A percentile compares a stretch with the other conserved stretches of the same genome.
Evolutionary conservation across 805 yeast genomes (phyloP).

Genomic region (Yamadazyma tumulicola): DNA sequence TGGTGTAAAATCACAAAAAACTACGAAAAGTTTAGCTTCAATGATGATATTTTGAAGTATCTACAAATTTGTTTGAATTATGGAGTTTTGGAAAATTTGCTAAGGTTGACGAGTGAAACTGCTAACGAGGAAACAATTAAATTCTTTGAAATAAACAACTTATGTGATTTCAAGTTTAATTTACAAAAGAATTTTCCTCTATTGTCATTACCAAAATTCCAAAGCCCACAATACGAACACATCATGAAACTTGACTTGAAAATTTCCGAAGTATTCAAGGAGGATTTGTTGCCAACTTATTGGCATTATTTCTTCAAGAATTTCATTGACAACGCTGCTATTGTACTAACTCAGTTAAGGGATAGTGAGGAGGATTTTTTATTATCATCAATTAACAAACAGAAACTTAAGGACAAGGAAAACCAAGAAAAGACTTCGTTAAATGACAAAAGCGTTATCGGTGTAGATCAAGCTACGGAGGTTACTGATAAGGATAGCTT

Average conservation of each 20-base stretch:
- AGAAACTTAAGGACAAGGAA: conserved; percentile 9
- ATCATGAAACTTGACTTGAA: neutral
- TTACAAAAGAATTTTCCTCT: conserved; percentile 66
- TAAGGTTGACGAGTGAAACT: conserved; percentile 60
- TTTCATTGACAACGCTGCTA: conserved; percentile 63
- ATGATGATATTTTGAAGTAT: conserved; percentile 53
- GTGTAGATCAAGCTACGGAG: conserved; percentile 1
- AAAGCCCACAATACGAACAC: conserved; percentile 26
- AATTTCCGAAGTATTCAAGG: conserved; percentile 21
- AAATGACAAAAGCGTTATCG: conserved; percentile 4
- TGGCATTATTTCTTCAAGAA: conserved; percentile 51
- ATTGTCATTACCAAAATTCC: conserved; percentile 48
- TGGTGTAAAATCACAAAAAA: conserved; percentile 61
- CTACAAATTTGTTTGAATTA: conserved; percentile 54
- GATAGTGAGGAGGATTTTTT: conserved; percentile 74
- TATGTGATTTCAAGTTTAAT: conserved; percentile 64
- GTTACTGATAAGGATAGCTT: neutral
- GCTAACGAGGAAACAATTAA: conserved; percentile 29
- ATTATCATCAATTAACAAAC: conserved; percentile 42
- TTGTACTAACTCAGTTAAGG: conserved; percentile 60
- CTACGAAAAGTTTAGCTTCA: conserved; percentile 47
- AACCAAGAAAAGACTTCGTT: conserved; percentile 4
- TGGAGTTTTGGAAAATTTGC: conserved; percentile 69
- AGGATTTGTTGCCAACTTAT: conserved; percentile 31
- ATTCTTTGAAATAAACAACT: conserved; percentile 41